Base-by-base conservation (phyloP, 2,329 filamentous ascomycete species). In the Talaromyces sp. region DNA sequence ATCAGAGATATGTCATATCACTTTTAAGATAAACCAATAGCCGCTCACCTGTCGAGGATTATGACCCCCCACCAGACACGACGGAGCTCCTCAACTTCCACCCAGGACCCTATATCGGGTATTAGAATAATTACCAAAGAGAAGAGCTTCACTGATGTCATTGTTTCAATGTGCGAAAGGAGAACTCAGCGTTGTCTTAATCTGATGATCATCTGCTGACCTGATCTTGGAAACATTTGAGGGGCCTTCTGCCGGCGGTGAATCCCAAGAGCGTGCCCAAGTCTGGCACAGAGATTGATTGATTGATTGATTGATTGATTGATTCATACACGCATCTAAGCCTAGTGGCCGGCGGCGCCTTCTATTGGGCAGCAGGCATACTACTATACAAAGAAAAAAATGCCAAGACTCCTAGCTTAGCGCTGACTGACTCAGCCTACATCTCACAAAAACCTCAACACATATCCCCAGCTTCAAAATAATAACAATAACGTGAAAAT, bases 1-100 rank as follows among this genome's bases (percentile, higher is more conserved):
- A 33, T 39, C 3, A 37, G 47, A 50, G 3, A 50, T 22, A 50
- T 31, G 3, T 3, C 6, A 49, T 49, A 49, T 24, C 2, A 14
- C 2, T 50, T 50, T 50, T 7, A 27, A 50, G 19, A n/a, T 24
- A 24, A 24, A 13, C 8, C 31, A 27, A 50, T 50, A 16, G 52
- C 11, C 4, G 24, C 33, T 35, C 31, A 37, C 52, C 31, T 35
- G 35, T 57, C 52, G 16, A 57, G 31, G 39, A 57, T 57, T 24
- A 57, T 39, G 31, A 57, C 35, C 8, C 31, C 27, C 52, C 52
- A 57, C 52, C 52, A 57, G 16, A 57, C 52, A 19, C 52, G 31
- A 22, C 52, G 52, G 11, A 35, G 52, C n/a, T 57, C 52, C 52
- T 57, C 52, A 31, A 37, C 33, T 39, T 57, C 52, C n/a, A 57